phyloP scores from a whole-genome alignment of 805 yeast genomes.

The Blastobotrys peoriensis region DNA sequence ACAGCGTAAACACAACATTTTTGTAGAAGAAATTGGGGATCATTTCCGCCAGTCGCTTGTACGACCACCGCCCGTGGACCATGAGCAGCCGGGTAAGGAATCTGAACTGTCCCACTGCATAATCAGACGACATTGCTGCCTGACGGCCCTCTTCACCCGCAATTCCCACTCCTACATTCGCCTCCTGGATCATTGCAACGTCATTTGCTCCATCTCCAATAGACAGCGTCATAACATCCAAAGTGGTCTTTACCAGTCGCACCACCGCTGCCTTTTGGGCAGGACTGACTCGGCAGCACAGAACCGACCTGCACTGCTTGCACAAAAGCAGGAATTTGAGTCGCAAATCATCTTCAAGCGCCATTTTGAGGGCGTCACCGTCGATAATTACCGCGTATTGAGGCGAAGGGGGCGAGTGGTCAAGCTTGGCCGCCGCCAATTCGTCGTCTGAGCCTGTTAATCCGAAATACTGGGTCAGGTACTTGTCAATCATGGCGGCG shows the following conservation, averaged over 20 bases:
- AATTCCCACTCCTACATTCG: constrained; percentile 79
- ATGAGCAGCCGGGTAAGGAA: constrained; percentile 58
- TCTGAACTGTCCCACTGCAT: constrained; percentile 75
- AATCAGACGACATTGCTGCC: constrained; percentile 83
- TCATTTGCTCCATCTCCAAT: constrained; percentile 87
- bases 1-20: constrained; percentile 66
- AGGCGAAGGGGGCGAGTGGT: constrained; percentile 59
- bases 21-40: constrained; percentile 77
- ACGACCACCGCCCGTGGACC: constrained; percentile 82
- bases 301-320: constrained; percentile 69
- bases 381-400: constrained; percentile 63
- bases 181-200: constrained; percentile 85
- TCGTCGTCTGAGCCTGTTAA: constrained; percentile 45
- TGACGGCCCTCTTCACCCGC: constrained; percentile 87
- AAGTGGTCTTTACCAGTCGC: constrained; percentile 54
- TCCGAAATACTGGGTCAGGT: constrained; percentile 47
- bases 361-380: constrained; percentile 58
- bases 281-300: constrained; percentile 83
- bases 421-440: constrained; percentile 46
- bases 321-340: constrained; percentile 63
- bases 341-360: constrained; percentile 40
- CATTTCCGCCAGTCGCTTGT: constrained; percentile 70
- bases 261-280: constrained; percentile 79
- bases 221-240: constrained; percentile 72
- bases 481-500: constrained; percentile 38